phyloP scores from a whole-genome alignment of 768 basidiomycete species.

The Lactarius quietus region DNA sequence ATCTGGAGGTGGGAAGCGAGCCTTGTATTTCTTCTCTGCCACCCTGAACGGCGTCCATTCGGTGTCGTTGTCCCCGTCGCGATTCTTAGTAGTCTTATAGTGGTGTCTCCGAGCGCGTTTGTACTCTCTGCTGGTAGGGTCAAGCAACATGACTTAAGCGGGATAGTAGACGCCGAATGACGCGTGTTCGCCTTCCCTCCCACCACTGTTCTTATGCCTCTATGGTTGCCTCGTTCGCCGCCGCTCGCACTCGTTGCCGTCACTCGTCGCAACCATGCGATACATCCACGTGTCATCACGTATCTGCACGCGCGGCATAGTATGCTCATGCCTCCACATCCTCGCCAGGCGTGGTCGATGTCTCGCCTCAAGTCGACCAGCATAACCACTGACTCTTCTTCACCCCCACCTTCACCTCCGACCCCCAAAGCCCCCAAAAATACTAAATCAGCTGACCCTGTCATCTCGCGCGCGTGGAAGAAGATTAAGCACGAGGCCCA shows the following conservation, averaged over 20 bases:
- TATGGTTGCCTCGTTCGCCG: conserved; percentile 67
- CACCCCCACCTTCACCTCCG: too few species aligned
- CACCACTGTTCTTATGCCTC: conserved; percentile 49
- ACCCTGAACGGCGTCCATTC: conserved; percentile 74
- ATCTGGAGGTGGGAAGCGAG: conserved; percentile 74
- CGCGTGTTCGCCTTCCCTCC: neutral
- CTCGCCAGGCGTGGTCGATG: conserved; percentile 16
- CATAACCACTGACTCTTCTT: conserved; percentile 48
- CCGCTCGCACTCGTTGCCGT: conserved; percentile 42
- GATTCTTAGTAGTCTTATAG: conserved; percentile 56
- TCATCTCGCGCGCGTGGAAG: conserved; percentile 74
- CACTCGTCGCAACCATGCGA: conserved; percentile 26
- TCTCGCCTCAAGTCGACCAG: conserved; percentile 19
- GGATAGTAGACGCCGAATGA: conserved; percentile 12
- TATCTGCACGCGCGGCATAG: conserved; percentile 13
- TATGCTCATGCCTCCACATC: conserved; percentile 22
- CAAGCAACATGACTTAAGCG: conserved; percentile 31
- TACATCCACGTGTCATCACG: conserved; percentile 23
- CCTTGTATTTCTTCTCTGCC: conserved; percentile 78
- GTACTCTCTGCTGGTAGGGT: conserved; percentile 50
- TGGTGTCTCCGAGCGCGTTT: conserved; percentile 57
- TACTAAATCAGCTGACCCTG: conserved; percentile 43
- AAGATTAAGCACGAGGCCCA: conserved; percentile 92
- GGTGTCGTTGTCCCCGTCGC: conserved; percentile 41
- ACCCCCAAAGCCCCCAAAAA: conserved; percentile 24